Conservation (phyloP, 2,329 filamentous ascomycete genomes). For the Penicillium hordei region DNA sequence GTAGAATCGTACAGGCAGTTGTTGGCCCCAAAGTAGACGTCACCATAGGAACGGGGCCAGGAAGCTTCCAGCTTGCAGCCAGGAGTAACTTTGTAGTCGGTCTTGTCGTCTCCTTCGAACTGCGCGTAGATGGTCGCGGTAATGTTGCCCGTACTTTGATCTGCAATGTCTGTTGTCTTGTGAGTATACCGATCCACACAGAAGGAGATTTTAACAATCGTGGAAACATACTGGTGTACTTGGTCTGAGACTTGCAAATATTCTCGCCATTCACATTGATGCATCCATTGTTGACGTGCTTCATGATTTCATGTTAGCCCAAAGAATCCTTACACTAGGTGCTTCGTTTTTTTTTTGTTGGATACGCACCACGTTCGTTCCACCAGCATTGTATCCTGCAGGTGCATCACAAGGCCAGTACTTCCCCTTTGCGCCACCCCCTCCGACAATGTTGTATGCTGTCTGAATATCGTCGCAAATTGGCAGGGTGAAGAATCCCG, state of each 20-base stretch:
- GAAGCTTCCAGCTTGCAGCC: not conserved
- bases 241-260: too few relatives aligned
- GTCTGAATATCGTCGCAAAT: not conserved
- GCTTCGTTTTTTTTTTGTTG: too few relatives aligned
- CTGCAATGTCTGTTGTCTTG: not conserved
- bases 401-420: too few relatives aligned
- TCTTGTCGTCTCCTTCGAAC: not conserved
- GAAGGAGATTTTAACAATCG: too few relatives aligned
- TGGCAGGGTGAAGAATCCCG: not conserved
- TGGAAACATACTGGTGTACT: too few relatives aligned
- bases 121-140: not conserved
- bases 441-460: too few relatives aligned
- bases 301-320: too few relatives aligned
- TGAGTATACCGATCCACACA: too few relatives aligned
- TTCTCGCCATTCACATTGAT: too few relatives aligned
- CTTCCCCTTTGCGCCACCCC: too few relatives aligned
- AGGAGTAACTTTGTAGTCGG: not conserved
- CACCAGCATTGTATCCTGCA: not conserved
- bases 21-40: not conserved
- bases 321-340: too few relatives aligned
- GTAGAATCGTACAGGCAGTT: not conserved
- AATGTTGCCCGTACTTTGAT: not conserved
- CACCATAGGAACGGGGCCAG: not conserved
- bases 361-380: not conserved
- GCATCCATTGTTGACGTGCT: too few relatives aligned